Evolutionary conservation across 805 yeast species (phyloP), one percentile per base, ranked within the genome.

Genomic region (Starmera caribaea): DNA sequence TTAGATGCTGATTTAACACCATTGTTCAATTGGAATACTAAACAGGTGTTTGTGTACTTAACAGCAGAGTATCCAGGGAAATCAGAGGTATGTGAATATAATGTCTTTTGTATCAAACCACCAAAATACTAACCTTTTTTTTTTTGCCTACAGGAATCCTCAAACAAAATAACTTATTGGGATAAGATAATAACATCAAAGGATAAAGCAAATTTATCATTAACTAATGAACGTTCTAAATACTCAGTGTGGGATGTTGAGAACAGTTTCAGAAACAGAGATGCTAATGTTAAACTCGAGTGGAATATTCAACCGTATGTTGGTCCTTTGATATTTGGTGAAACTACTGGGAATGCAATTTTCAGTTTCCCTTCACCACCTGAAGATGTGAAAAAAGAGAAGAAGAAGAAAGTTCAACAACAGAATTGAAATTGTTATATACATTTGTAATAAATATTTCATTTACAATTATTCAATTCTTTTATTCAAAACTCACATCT

Each of bases 11-110:
- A 90, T 59, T 67, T 90, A 45, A 57, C 84, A 2, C 79, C 86
- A 2, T 68, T 92, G 38, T 89, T 89, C 72, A 88, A 83, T 60
- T 90, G 97, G 96, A 92, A 90, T 62, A 92, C 98, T 11, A 90
- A 90, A 57, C 97, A 90, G 61, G 78, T 90, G n/a, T 90, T 92
- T 53, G 84, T 81, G 5, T 92, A 90, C 53, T 67, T 92, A 45
- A 84, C 94, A 3, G 95, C 94, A 2, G 90, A 86, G 54, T 89
- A 89, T 46, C 53, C 68, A 33, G 69, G 66, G 1, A 54, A 53
- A 38, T 21, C 57, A 34, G 59, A 60, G 41, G 44, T 36, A 17
- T 24, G 38, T 3, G 5, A 14, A 13, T 30, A 30, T 10, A 10
- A 28, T 28, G 12, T 48, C 44, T 4, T 63, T n/a, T n/a, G n/a